phyloP scores from a whole-genome alignment of 305 asterid species.

The Lippia alba region DNA sequence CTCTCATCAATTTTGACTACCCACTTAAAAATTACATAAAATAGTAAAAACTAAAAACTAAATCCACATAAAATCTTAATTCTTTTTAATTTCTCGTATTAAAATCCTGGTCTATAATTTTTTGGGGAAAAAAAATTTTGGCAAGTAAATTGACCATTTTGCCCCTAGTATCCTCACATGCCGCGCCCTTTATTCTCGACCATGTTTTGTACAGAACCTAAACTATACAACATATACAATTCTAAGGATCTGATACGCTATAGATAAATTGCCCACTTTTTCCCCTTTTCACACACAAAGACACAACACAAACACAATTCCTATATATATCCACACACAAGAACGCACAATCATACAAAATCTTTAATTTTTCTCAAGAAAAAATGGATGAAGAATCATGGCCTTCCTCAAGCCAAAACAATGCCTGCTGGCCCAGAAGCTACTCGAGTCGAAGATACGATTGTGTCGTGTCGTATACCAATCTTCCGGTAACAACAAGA shows the following conservation, averaged over 20 bases:
- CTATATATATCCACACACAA: constrained; percentile 6
- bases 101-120: not conserved
- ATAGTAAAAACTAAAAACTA: too few species aligned
- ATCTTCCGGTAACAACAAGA: constrained; percentile 10
- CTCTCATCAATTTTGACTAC: too few species aligned
- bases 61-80: too few species aligned
- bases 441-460: constrained; percentile 44
- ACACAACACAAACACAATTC: not conserved
- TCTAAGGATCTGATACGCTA: constrained; percentile 3
- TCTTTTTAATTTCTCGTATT: too few species aligned
- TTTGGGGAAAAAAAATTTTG: not conserved
- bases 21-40: too few species aligned
- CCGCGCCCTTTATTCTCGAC: constrained; percentile 23
- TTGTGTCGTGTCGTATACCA: constrained; percentile 33
- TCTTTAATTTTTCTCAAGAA: not conserved
- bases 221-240: constrained; percentile 13
- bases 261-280: constrained; percentile 34
- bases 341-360: not conserved
- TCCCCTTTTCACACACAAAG: constrained; percentile 22
- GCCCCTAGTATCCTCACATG: constrained; percentile 38
- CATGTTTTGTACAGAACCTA: constrained; percentile 35
- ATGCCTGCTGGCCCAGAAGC: constrained; percentile 51
- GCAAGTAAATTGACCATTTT: constrained; percentile 29
- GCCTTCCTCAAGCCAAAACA: constrained; percentile 29
- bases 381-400: constrained; percentile 46